These are phyloP conservation scores for Jimgerdemannia flammicorona DNA, from an alignment of 192 early-diverging fungal genomes.

Conservation along the genomic window DNA sequence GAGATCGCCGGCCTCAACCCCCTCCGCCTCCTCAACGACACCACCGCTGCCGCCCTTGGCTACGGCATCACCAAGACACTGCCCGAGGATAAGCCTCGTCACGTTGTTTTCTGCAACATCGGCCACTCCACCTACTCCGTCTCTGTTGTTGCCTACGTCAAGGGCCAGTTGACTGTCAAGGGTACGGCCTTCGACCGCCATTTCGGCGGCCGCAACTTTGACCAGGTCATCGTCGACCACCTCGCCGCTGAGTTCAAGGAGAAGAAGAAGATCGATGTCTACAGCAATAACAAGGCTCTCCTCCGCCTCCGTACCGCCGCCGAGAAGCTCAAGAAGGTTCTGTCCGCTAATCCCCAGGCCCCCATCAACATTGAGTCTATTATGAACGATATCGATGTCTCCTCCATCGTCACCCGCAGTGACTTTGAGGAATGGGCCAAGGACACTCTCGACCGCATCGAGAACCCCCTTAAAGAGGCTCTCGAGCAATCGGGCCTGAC, in stretches of 20 bases:
- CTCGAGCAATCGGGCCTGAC: constrained; percentile 71
- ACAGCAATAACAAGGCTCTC: constrained; percentile 81
- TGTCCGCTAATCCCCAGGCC: constrained; percentile 88
- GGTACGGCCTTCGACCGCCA: constrained; percentile 89
- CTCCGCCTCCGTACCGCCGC: constrained; percentile 85
- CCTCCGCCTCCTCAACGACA: constrained; percentile 91
- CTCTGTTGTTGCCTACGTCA: constrained; percentile 86
- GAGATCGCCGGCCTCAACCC: constrained; percentile 88
- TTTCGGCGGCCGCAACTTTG: constrained; percentile 96
- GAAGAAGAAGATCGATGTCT: constrained; percentile 95
- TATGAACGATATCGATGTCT: constrained; percentile 95
- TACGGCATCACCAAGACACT: constrained; percentile 98
- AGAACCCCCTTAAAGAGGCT: constrained; percentile 70
- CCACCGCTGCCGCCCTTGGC: constrained; percentile 88
- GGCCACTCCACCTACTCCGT: constrained; percentile 81
- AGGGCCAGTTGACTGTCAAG: constrained; percentile 93
- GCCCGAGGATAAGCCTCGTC: constrained; percentile 89
- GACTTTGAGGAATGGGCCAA: constrained; percentile 84
- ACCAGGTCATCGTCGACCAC: constrained; percentile 84
- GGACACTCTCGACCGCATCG: constrained; percentile 68
- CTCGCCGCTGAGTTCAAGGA: constrained; percentile 84
- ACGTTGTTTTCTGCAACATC: constrained; percentile 91
- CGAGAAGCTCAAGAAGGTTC: constrained; percentile 97
- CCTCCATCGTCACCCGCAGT: constrained; percentile 72
- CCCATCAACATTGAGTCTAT: constrained; percentile 94